Evolutionary conservation across 129 eudicot species (phyloP), one percentile per base, ranked within the genome.

Genomic region (Flaveria trinervia): DNA sequence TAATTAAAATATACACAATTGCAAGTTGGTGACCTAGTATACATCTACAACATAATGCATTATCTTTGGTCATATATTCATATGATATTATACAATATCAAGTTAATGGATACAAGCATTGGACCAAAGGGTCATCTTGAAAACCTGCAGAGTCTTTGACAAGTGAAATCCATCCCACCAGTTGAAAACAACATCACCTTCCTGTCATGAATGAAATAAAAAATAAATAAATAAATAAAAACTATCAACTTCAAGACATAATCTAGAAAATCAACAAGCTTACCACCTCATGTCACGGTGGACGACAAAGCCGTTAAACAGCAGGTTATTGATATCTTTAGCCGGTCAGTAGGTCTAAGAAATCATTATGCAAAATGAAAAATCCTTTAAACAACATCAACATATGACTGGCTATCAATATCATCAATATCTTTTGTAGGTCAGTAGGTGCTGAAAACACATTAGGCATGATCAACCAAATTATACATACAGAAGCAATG

Each of bases 11-110:
- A 64, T 33, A 30, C 45, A 64, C 13, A 30, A 30, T 4, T 30
- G 69, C 15, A 64, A 64, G 69, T 64, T 64, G 69, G 69, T 64
- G 69, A 64, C 23, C 69, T 64, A 64, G 69, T 30, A 7, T 64
- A 64, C 69, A 64, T 62, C 68, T 62, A 62, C 68, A 62, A 30
- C 44, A 62, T 62, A 23, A 23, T 11, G 39, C 39, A 25, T 25
- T 7, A 60, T 59, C n/a, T 59, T 59, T 33, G 66, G 12, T 59
- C 66, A 62, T 12, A 62, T 14, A 6, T 17, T 54, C 60, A 26
- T 64, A 64, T 64, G 43, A 30, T 28, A 64, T 61, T 12, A 23
- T 25, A 26, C 41, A 61, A 61, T 26, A 61, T 26, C 67, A 61
- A 23, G 41, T 61, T 61, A 39, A 61, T 59, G 65, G 65, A 61